Percentiles rank a stretch among this genome's conserved stretches.
phyloP scores from a whole-genome alignment of 176 grass and related monocot species.

The Avena sativa region DNA sequence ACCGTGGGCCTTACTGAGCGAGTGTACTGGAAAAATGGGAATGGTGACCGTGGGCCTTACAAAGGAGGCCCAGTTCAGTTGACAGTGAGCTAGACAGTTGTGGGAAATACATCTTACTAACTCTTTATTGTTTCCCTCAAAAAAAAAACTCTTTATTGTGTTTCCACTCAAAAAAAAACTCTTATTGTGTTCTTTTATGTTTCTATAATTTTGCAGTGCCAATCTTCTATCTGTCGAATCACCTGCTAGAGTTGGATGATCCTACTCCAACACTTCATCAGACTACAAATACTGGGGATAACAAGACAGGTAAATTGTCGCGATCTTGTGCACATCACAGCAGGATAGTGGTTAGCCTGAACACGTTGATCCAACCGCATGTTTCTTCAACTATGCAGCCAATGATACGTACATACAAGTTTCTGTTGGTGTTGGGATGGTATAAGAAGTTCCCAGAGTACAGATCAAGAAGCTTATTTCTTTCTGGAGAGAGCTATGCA shows the following conservation, averaged over 20 bases:
- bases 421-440: slow-evolving; percentile 88
- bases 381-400: slow-evolving; percentile 56
- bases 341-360: background rate
- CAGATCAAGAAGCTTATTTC: slow-evolving; percentile 68
- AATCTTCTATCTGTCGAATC: slow-evolving; percentile 98
- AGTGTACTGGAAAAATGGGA: no score
- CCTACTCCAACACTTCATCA: slow-evolving; percentile 83
- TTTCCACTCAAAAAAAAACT: no score
- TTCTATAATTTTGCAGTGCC: slow-evolving; percentile 37
- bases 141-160: no score
- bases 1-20: no score
- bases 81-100: no score
- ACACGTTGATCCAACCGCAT: slow-evolving; percentile 23
- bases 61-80: no score
- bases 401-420: slow-evolving; percentile 73
- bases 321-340: background rate
- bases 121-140: no score
- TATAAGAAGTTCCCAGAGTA: slow-evolving; percentile 85
- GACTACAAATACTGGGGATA: slow-evolving; percentile 84
- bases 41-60: no score
- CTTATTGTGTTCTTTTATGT: no score
- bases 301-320: slow-evolving; percentile 55
- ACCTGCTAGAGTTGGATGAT: slow-evolving; percentile 89
- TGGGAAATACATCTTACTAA: no score
- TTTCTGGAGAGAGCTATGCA: slow-evolving; percentile 96